Conservation (phyloP, 441 rosid genomes). For the Eruca vesicaria region DNA sequence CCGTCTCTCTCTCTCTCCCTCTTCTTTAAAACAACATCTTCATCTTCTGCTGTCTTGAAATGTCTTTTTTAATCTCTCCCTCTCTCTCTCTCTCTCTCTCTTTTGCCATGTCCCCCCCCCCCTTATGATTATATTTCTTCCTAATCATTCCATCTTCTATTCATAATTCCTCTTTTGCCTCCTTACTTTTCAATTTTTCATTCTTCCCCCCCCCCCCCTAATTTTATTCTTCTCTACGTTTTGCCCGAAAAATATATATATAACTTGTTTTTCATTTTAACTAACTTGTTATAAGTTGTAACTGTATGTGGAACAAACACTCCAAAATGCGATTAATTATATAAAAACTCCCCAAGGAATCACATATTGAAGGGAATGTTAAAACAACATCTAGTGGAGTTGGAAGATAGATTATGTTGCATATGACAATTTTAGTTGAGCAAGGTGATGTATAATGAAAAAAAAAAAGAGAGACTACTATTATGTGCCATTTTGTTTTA, state of each 20-base stretch:
- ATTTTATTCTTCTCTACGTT: constrained; percentile 17
- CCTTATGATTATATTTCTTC: constrained; percentile 31
- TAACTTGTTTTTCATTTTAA: background rate
- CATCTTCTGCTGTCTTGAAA: constrained; percentile 10
- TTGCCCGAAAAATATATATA: no score
- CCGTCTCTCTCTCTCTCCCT: background rate
- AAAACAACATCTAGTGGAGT: no score
- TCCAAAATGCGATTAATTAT: background rate
- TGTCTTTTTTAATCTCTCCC: background rate
- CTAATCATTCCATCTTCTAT: constrained; percentile 20
- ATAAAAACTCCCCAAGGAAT: no score
- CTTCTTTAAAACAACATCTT: background rate
- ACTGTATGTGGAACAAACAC: background rate
- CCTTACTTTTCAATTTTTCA: background rate
- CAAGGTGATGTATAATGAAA: background rate
- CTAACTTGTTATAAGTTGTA: background rate
- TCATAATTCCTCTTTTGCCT: constrained; percentile 1
- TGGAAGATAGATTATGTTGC: no score
- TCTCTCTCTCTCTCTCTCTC: constrained; percentile 39
- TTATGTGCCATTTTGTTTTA: background rate
- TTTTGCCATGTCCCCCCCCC: constrained; percentile 29
- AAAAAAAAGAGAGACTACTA: no score
- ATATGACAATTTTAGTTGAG: no score
- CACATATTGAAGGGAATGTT: no score
- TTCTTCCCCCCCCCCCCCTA: background rate